These are phyloP conservation scores for Silene noctiflora DNA, from an alignment of 179 eudicot species.

Conservation along the genomic window DNA sequence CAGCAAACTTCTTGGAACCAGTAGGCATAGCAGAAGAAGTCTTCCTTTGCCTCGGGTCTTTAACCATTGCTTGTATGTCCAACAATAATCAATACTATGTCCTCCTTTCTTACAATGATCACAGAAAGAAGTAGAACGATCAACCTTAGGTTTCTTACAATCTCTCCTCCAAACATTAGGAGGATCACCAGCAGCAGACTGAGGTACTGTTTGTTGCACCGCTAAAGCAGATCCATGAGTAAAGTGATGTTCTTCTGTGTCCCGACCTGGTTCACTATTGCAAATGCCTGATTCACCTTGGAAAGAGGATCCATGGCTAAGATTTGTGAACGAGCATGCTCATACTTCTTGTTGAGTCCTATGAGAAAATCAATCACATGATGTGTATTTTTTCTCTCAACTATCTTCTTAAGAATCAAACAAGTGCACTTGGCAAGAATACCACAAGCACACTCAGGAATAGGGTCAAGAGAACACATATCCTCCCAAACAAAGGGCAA, in stretches of 20 bases:
- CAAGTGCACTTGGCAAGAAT: not conserved
- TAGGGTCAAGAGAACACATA: not conserved
- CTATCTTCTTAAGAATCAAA: not conserved
- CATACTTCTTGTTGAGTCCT: not conserved
- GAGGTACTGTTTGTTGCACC: no score
- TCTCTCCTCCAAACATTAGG: no score
- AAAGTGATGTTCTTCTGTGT: not conserved
- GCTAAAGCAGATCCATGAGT: no score
- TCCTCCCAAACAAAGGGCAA: conserved; percentile 2
- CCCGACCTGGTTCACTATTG: not conserved
- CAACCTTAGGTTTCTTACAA: no score
- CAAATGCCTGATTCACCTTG: not conserved
- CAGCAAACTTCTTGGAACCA: no score
- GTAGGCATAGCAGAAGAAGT: no score
- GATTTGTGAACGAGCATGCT: not conserved
- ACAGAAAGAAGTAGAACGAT: no score
- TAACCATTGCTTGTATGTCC: no score
- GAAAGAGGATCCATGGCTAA: not conserved
- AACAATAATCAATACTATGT: no score
- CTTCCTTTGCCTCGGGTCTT: no score
- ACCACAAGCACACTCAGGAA: not conserved
- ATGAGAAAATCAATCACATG: not conserved
- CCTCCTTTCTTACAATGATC: no score
- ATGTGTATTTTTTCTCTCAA: not conserved
- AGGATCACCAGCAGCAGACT: no score